Base-by-base conservation (phyloP, 331 rosid genomes). In the Acacia concinna region DNA sequence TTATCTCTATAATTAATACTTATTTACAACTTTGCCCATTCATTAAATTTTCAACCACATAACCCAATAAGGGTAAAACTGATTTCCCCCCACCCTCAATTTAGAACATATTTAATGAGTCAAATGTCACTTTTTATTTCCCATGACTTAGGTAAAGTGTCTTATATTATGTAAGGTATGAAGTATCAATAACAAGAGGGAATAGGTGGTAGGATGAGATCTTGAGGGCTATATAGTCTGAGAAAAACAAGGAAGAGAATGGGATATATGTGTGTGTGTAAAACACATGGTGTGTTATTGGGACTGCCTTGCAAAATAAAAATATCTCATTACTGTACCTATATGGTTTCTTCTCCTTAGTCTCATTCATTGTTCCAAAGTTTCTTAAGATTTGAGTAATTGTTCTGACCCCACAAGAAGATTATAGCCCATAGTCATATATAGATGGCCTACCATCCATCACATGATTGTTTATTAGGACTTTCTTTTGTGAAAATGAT, bases 401-500 rank as follows among this genome's bases (percentile, higher is more conserved):
- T n/a, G 3, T 40, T 23, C 14, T 69, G 74, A 51, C 74, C 74
- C 57, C 52, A 68, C 37, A 40, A 21, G 31, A 67, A n/a, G 10
- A 8, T 4, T 12, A 72, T 51, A 17, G 38, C 37, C 23, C 17
- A 37, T 37, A 37, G 41, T 37, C 10, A 59, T n/a, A n/a, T n/a
- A n/a, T 30, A 27, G 7, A 60, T 72, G 54, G 38, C 51, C 51
- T 73, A 23, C 41, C 10, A 73, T 17, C 3, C 28, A 12, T 51
- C 59, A 5, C 6, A 44, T 1, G 20, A 20, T 20, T 6, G 12
- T 51, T 17, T 17, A 23, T 7, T 14, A 4, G 59, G 40, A 70
- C 40, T 13, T 30, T 8, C n/a, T 37, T 15, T 51, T 20, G 15
- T 14, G 38, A 69, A 69, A 73, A 81, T 77, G 85, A 68, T 82